Conservation (phyloP, 345 rosid genomes). For the Sapria himalayana region DNA sequence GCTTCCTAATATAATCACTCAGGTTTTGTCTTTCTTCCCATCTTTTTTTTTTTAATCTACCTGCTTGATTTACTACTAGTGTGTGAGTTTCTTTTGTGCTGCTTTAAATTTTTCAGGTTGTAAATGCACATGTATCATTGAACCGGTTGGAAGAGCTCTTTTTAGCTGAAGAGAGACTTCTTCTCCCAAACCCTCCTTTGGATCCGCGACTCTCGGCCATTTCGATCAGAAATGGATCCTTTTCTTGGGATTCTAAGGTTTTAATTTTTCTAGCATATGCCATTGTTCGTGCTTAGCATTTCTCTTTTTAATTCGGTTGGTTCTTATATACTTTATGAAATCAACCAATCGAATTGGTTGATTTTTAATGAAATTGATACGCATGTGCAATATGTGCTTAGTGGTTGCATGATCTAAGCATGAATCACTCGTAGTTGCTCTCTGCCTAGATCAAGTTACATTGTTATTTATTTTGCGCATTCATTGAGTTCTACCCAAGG, state of each 20-base stretch:
- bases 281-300: no score
- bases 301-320: no score
- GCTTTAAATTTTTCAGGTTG: slow-evolving; percentile 29
- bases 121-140: slow-evolving; percentile 86
- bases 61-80: background rate
- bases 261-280: no score
- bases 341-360: no score
- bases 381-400: no score
- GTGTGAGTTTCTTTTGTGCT: slow-evolving; percentile 8
- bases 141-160: slow-evolving; percentile 87
- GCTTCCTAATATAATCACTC: slow-evolving; percentile 91
- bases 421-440: no score
- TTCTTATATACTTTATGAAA: no score
- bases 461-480: no score
- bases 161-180: slow-evolving; percentile 76
- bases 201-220: slow-evolving; percentile 55
- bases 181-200: slow-evolving; percentile 77
- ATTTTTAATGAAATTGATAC: no score
- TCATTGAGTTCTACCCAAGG: no score
- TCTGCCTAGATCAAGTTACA: no score
- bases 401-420: no score
- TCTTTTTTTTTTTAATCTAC: background rate
- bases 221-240: slow-evolving; percentile 63
- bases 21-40: slow-evolving; percentile 28
- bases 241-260: slow-evolving; percentile 97